Conservation (phyloP, 2,329 filamentous ascomycete species). For the Leptoxyphium fumago region DNA sequence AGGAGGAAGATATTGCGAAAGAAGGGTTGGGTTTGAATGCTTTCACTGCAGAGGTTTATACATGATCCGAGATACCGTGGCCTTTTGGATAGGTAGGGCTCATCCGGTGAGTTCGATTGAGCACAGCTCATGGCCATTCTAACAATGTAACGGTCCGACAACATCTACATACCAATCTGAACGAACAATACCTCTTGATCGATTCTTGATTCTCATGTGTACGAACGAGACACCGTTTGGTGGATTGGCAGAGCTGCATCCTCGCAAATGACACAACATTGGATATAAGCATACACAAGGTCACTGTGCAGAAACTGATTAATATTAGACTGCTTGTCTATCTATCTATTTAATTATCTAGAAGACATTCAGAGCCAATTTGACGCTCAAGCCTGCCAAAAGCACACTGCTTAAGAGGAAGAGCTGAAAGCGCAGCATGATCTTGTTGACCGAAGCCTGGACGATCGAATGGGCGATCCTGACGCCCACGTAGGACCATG, state of each 20-base stretch:
- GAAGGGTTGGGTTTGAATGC: conserved; percentile 49
- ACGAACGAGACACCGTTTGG: too few relatives aligned
- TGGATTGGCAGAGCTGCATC: too few relatives aligned
- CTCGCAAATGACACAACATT: too few relatives aligned
- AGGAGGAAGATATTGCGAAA: conserved; percentile 74
- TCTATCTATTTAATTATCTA: too few relatives aligned
- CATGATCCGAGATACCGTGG: conserved; percentile 13
- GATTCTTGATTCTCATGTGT: too few relatives aligned
- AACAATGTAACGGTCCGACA: too few relatives aligned
- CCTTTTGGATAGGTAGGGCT: neutral
- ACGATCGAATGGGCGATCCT: conserved; percentile 27
- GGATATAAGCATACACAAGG: too few relatives aligned
- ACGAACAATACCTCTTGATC: too few relatives aligned
- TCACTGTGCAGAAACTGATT: too few relatives aligned
- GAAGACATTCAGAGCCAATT: conserved; percentile 3
- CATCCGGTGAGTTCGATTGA: neutral
- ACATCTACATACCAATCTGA: too few relatives aligned
- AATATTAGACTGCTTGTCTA: too few relatives aligned
- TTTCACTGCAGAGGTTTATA: conserved; percentile 35
- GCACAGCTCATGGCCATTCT: too few relatives aligned
- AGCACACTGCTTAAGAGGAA: conserved; percentile 19
- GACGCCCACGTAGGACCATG: conserved; percentile 29
- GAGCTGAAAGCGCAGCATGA: conserved; percentile 22
- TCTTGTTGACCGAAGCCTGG: conserved; percentile 23
- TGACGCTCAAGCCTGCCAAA: conserved; percentile 19